Conservation (phyloP, 768 basidiomycete genomes). For the Cyclocybe aegerita region DNA sequence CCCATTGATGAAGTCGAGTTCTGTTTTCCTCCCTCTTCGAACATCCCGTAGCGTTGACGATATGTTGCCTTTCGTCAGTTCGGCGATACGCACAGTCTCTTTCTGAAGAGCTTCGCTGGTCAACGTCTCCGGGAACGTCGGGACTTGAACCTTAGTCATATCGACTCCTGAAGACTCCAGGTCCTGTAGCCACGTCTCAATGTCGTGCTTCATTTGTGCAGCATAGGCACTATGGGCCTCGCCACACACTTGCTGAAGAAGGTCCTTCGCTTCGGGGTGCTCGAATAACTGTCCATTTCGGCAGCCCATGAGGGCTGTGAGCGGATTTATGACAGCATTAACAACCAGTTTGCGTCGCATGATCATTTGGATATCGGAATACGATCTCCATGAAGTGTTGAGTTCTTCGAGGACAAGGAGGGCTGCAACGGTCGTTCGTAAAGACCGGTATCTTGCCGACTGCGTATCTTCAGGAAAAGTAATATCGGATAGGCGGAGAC, state of each 20-base stretch:
- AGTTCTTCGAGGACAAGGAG: constrained; percentile 59
- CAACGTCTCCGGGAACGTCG: constrained; percentile 48
- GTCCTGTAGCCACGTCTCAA: constrained; percentile 29
- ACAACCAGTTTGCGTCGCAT: constrained; percentile 82
- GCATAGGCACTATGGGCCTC: constrained; percentile 70
- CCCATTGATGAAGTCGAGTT: constrained; percentile 83
- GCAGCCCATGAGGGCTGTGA: constrained; percentile 80
- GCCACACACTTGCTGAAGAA: constrained; percentile 57
- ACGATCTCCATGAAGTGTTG: constrained; percentile 61
- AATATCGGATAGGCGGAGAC: constrained; percentile 56
- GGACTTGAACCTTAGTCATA: constrained; percentile 23
- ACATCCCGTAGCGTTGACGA: constrained; percentile 84
- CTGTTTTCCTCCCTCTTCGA: constrained; percentile 58
- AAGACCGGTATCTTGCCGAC: constrained; percentile 49
- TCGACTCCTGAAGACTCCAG: constrained; percentile 27
- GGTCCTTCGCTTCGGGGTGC: constrained; percentile 35
- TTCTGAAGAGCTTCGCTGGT: constrained; percentile 42
- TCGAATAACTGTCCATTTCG: constrained; percentile 74
- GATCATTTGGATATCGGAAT: constrained; percentile 61
- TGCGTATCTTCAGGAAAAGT: constrained; percentile 33
- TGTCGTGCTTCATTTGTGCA: constrained; percentile 46
- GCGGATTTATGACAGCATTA: constrained; percentile 81
- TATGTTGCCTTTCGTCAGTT: constrained; percentile 60
- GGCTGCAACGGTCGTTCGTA: constrained; percentile 69
- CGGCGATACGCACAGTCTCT: constrained; percentile 60